Evolutionary conservation across 164 flowering plant species (phyloP), one percentile per base, ranked within the genome.

Genomic region (Piper longum): DNA sequence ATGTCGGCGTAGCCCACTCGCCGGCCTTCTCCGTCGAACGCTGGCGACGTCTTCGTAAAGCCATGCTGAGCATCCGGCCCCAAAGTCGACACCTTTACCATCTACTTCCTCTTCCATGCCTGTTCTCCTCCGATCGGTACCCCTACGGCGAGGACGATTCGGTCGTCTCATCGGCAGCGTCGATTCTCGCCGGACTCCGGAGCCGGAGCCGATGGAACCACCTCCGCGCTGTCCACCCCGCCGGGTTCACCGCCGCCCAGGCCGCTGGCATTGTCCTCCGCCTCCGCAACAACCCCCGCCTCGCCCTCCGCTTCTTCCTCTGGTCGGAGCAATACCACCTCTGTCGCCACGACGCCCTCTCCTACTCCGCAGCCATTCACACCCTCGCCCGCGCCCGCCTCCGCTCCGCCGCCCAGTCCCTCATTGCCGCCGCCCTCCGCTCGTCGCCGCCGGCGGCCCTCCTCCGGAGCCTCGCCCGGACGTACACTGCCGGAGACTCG

Each of bases 281-380:
- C 56, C n/a, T 91, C 64, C 80, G 70, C 60, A 83, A 85, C 82
- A 83, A 83, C 57, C 81, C 96, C 62, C 90, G 71, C 56, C 86
- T 89, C 16, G 86, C 83, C 71, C 78, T 83, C 63, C 77, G 80
- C 64, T 89, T 89, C 87, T 91, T 87, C 77, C 65, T 59, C 57
- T 91, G 84, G 80, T 77, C 95, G 7, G 69, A 69, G 45, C 60
- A 58, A 45, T 69, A 76, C 18, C 73, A 86, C 26, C 80, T 86
- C 72, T 80, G 84, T 70, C 51, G 45, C 16, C 96, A 82, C 77
- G 65, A 80, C 62, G 81, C 84, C 66, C 41, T 41, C 66, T 84
- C 95, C 63, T 81, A 80, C 72, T 74, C 92, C 70, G 80, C 89
- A 52, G 64, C 83, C 73, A 80, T 85, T 60, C 98, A 89, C 77